These are phyloP conservation scores for Nitzschia putrida DNA, from an alignment of 108 stramenopile genomes.

Conservation along the genomic window DNA sequence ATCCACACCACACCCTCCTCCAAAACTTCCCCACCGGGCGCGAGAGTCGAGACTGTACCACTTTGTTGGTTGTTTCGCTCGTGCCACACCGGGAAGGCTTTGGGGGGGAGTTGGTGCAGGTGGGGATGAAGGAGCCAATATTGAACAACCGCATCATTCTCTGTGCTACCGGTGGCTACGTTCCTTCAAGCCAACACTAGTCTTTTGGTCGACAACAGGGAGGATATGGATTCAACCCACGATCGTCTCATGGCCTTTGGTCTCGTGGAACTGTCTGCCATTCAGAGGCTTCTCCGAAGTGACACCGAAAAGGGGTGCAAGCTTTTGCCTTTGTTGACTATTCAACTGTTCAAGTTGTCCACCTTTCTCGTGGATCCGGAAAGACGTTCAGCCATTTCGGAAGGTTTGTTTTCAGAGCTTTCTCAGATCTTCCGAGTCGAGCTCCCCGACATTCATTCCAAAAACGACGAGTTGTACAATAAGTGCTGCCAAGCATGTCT, in stretches of 20 bases:
- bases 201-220: constrained; percentile 28
- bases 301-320: constrained; percentile 34
- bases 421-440: constrained; percentile 40
- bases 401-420: constrained; percentile 42
- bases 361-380: constrained; percentile 40
- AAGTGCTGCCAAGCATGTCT: constrained; percentile 36
- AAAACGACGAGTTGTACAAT: constrained; percentile 13
- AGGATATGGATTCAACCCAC: constrained; percentile 29
- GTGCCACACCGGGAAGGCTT: too few relatives aligned
- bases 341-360: constrained; percentile 50
- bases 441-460: background rate
- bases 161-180: too few relatives aligned
- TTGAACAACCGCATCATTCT: too few relatives aligned
- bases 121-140: too few relatives aligned
- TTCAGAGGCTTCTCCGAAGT: constrained; percentile 39
- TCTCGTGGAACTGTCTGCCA: constrained; percentile 50
- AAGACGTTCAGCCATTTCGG: constrained; percentile 36
- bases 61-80: too few relatives aligned
- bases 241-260: constrained; percentile 46
- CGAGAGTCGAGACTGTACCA: too few relatives aligned
- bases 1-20: too few relatives aligned
- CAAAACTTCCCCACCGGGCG: too few relatives aligned
- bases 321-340: constrained; percentile 57
- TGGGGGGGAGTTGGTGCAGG: too few relatives aligned
- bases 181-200: constrained; percentile 55